These are phyloP conservation scores for Ilyonectria destructans DNA, from an alignment of 2,329 filamentous ascomycete genomes.

Conservation along the genomic window DNA sequence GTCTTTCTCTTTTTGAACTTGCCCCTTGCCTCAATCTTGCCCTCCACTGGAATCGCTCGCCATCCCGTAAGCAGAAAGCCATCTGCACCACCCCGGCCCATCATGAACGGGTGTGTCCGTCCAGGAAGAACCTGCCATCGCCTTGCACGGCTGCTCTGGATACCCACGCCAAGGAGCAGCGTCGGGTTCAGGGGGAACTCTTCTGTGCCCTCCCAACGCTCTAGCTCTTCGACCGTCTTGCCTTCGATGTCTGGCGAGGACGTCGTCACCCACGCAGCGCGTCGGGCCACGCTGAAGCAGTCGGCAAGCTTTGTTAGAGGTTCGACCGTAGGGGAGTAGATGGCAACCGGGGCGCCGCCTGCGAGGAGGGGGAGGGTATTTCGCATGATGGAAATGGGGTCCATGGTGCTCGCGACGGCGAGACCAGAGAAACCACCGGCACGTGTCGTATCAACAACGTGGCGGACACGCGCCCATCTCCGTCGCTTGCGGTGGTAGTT, in stretches of 20 bases:
- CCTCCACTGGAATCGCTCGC: slow-evolving; percentile 84
- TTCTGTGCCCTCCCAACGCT: slow-evolving; percentile 72
- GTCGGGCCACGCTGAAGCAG: slow-evolving; percentile 85
- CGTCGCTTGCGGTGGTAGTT: slow-evolving; percentile 92
- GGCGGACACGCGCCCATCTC: slow-evolving; percentile 81
- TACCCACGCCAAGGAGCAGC: slow-evolving; percentile 81
- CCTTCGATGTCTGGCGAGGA: slow-evolving; percentile 65
- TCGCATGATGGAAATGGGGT: slow-evolving; percentile 82
- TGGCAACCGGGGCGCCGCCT: slow-evolving; percentile 87
- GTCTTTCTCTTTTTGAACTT: slow-evolving; percentile 81
- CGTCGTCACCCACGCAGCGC: slow-evolving; percentile 79
- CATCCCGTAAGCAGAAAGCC: slow-evolving; percentile 92
- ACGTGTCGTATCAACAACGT: slow-evolving; percentile 82
- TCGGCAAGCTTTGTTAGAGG: slow-evolving; percentile 85
- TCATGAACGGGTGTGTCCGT: slow-evolving; percentile 96
- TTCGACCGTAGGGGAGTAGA: slow-evolving; percentile 88
- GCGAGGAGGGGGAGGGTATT: slow-evolving; percentile 85
- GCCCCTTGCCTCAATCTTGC: slow-evolving; percentile 86
- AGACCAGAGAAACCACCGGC: slow-evolving; percentile 87
- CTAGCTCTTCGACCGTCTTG: slow-evolving; percentile 65
- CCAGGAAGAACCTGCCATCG: slow-evolving; percentile 94
- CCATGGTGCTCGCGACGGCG: slow-evolving; percentile 86
- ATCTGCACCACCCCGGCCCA: slow-evolving; percentile 86
- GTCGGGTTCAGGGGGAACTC: slow-evolving; percentile 93
- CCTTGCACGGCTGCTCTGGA: slow-evolving; percentile 86